Conservation (phyloP, 176 grass and related monocot genomes). For the Carex littledalei region DNA sequence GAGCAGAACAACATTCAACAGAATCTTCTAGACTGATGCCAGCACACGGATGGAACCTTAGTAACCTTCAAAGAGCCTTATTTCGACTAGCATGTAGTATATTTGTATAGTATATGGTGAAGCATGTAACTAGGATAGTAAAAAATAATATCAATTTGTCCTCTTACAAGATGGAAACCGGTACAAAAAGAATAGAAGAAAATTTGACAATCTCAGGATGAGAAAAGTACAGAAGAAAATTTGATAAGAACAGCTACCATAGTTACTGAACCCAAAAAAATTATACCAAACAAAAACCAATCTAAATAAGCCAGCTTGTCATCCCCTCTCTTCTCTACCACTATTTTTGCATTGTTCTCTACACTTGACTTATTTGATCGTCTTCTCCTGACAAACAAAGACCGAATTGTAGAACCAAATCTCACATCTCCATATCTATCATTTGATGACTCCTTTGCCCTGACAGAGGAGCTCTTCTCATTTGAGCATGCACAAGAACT, state of each 20-base stretch:
- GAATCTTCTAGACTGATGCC: not conserved
- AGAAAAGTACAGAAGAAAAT: conserved; percentile 30
- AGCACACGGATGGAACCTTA: not conserved
- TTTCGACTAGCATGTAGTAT: not conserved
- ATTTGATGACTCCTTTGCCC: not conserved
- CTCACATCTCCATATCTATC: not conserved
- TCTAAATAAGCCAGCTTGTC: conserved; percentile 30
- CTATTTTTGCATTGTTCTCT: not conserved
- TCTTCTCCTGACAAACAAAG: conserved; percentile 49
- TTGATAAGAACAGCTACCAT: conserved; percentile 31
- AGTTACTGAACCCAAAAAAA: conserved; percentile 44
- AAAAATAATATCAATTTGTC: not conserved
- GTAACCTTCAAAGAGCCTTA: not conserved
- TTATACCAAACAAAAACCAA: conserved; percentile 41
- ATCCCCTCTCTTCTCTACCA: conserved; percentile 12
- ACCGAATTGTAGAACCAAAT: conserved; percentile 23
- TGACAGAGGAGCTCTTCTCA: conserved; percentile 19
- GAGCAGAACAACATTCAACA: not conserved
- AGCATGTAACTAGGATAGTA: not conserved
- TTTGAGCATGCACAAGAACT: conserved; percentile 42
- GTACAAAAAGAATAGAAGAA: not conserved
- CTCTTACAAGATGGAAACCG: not conserved
- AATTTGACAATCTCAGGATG: not conserved
- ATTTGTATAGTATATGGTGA: not conserved
- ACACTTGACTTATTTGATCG: conserved; percentile 17